These are phyloP conservation scores for Triticum monococcum DNA, from an alignment of 176 grass and related monocot genomes.

Conservation along the genomic window DNA sequence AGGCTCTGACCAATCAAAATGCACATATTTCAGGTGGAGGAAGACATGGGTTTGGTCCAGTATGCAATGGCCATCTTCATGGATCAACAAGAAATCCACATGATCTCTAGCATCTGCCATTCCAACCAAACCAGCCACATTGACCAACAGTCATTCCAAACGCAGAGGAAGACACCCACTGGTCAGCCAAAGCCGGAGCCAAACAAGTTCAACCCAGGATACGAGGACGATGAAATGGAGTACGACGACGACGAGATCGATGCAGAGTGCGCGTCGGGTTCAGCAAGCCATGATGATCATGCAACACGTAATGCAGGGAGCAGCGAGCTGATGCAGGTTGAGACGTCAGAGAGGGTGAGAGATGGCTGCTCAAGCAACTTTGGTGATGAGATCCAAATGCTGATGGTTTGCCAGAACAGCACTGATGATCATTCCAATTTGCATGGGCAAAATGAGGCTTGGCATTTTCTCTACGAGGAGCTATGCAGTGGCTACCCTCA, in stretches of 20 bases:
- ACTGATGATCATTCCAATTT: conserved; percentile 6
- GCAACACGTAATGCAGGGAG: neutral
- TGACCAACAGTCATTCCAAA: conserved; percentile 9
- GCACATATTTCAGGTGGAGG: conserved; percentile 60
- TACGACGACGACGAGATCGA: conserved; percentile 19
- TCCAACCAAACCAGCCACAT: conserved; percentile 51
- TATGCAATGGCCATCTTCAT: conserved; percentile 66
- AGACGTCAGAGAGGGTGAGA: conserved; percentile 33
- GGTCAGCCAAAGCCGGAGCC: neutral
- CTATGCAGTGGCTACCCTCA: conserved; percentile 36
- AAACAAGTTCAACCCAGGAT: neutral
- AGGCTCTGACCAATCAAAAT: neutral
- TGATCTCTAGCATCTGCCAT: conserved; percentile 51
- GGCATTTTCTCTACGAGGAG: conserved; percentile 56
- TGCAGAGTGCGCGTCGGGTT: conserved; percentile 22
- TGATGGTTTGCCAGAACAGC: conserved; percentile 33
- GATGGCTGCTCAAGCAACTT: conserved; percentile 61
- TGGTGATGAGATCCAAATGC: conserved; percentile 42
- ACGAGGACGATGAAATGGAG: neutral
- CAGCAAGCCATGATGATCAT: conserved; percentile 13
- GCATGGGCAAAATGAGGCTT: conserved; percentile 40
- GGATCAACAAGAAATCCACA: conserved; percentile 42
- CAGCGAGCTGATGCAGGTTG: conserved; percentile 53
- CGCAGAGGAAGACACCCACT: neutral
- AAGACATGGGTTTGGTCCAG: conserved; percentile 60